These are phyloP conservation scores for Metrosideros polymorpha DNA, from an alignment of 441 rosid species.

Conservation along the genomic window DNA sequence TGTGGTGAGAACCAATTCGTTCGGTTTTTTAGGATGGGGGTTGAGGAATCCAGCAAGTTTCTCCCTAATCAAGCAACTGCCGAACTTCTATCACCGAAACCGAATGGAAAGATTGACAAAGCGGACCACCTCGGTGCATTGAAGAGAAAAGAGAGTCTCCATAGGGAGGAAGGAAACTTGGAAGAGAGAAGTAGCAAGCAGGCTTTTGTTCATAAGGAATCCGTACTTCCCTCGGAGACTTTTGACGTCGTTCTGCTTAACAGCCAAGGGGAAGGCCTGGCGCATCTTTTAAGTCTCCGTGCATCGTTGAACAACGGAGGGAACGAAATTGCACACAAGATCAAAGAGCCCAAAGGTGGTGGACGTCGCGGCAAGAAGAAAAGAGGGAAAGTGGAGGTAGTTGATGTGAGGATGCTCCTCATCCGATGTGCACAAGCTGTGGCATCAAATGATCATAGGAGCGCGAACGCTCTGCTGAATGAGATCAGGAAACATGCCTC, in stretches of 20 bases:
- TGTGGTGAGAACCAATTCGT: constrained; percentile 30
- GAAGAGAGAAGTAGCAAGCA: constrained; percentile 52
- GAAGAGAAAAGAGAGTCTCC: constrained; percentile 27
- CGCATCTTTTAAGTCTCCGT: constrained; percentile 28
- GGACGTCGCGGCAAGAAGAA: constrained; percentile 29
- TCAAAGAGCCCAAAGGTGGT: constrained; percentile 18
- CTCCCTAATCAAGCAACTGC: constrained; percentile 25
- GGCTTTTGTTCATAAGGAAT: constrained; percentile 41
- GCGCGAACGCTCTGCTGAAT: constrained; percentile 36
- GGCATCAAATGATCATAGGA: constrained; percentile 40
- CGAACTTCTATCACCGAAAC: neutral
- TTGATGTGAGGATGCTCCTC: constrained; percentile 48
- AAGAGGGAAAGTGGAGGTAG: constrained; percentile 32
- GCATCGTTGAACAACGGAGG: constrained; percentile 31
- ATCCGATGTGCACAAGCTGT: constrained; percentile 55
- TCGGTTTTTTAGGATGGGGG: constrained; percentile 34
- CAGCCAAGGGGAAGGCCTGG: constrained; percentile 17
- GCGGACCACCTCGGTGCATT: neutral
- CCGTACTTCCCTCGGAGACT: constrained; percentile 31
- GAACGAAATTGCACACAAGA: constrained; percentile 6
- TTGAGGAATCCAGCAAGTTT: constrained; percentile 40
- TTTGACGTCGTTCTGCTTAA: constrained; percentile 55
- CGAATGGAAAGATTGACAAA: neutral
- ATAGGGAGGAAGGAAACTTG: constrained; percentile 17
- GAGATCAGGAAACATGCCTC: constrained; percentile 50